phyloP scores from a whole-genome alignment of 306 rosid genomes.

The Rosa chinensis region DNA sequence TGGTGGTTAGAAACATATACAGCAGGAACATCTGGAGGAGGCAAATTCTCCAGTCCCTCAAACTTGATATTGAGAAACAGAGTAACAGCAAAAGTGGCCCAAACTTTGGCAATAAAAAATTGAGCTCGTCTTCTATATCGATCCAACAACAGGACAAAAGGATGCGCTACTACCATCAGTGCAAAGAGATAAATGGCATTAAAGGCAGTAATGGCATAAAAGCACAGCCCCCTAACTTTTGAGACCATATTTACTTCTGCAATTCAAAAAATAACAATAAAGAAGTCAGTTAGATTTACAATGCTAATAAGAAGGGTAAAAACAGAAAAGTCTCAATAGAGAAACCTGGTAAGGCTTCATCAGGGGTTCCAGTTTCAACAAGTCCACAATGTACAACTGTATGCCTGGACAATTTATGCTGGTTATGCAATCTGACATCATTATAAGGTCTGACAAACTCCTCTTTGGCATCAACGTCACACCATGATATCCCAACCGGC shows the following conservation, averaged over 20 bases:
- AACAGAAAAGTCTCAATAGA: conserved; percentile 14
- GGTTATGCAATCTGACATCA: conserved; percentile 27
- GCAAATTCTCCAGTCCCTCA: conserved; percentile 87
- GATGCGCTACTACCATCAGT: conserved; percentile 76
- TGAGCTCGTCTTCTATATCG: conserved; percentile 67
- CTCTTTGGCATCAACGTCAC: conserved; percentile 28
- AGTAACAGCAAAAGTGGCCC: conserved; percentile 65
- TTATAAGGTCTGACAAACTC: conserved; percentile 25
- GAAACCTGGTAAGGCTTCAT: conserved; percentile 57
- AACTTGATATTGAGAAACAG: conserved; percentile 69
- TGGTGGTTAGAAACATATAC: conserved; percentile 96
- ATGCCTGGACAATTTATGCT: conserved; percentile 32
- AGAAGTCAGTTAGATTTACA: conserved; percentile 7
- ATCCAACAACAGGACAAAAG: conserved; percentile 63
- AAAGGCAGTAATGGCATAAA: conserved; percentile 56
- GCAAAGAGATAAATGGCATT: conserved; percentile 64
- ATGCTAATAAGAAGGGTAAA: not conserved
- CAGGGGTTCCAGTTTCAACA: conserved; percentile 52
- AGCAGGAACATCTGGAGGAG: conserved; percentile 72
- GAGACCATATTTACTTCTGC: conserved; percentile 62
- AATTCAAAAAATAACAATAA: conserved; percentile 26
- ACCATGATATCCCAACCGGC: conserved; percentile 24
- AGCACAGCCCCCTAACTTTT: conserved; percentile 71
- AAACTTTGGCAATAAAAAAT: conserved; percentile 66
- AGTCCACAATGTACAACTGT: conserved; percentile 59